These are phyloP conservation scores for Corynascus novoguineensis DNA, from an alignment of 495 filamentous ascomycete genomes.

Conservation along the genomic window DNA sequence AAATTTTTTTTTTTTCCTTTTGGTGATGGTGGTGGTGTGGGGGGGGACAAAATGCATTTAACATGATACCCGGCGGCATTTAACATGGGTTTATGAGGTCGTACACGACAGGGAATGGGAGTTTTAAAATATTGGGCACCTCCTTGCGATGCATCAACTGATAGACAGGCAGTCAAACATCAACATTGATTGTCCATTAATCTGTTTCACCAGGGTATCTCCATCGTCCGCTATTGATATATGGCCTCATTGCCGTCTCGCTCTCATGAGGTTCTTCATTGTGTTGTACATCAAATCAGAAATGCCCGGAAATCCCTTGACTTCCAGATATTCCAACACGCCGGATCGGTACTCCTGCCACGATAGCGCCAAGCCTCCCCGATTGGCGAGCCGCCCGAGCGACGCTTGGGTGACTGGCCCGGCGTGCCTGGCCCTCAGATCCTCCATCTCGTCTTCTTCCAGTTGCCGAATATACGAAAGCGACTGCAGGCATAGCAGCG, in stretches of 20 bases:
- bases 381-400: slow-evolving; percentile 55
- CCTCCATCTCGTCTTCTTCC: slow-evolving; percentile 50
- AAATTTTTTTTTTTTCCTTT: too few relatives aligned
- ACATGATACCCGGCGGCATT: slow-evolving; percentile 28
- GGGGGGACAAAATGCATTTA: slow-evolving; percentile 10
- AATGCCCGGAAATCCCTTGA: slow-evolving; percentile 59
- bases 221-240: neutral
- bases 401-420: slow-evolving; percentile 72
- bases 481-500: slow-evolving; percentile 58
- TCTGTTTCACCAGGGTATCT: neutral
- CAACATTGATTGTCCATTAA: slow-evolving; percentile 2
- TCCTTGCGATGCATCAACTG: slow-evolving; percentile 1
- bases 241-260: slow-evolving; percentile 22
- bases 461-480: slow-evolving; percentile 63
- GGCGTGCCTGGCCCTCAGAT: slow-evolving; percentile 51
- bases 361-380: slow-evolving; percentile 61
- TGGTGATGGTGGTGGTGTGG: neutral
- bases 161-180: slow-evolving; percentile 1
- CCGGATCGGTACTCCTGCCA: slow-evolving; percentile 72
- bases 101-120: neutral
- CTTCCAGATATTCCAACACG: slow-evolving; percentile 67
- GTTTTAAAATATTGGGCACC: neutral
- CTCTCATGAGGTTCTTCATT: slow-evolving; percentile 63
- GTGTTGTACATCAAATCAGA: slow-evolving; percentile 74
- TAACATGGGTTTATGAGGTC: slow-evolving; percentile 21